Conservation (phyloP, 495 filamentous ascomycete species). For the Penicillium simplicissimum region DNA sequence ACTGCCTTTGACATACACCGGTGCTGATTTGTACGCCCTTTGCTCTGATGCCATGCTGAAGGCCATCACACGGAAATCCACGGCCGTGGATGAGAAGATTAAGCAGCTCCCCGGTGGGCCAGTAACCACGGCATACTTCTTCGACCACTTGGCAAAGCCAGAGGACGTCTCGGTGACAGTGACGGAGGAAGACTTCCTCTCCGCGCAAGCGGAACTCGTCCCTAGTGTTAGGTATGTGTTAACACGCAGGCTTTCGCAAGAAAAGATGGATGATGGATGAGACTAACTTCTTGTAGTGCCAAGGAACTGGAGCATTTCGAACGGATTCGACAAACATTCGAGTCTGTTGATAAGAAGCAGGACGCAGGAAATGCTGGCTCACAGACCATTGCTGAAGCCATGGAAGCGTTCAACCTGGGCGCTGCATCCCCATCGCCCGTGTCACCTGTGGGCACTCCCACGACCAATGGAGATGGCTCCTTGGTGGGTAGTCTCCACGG, state of each 20-base stretch:
- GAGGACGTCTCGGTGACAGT: constrained; percentile 87
- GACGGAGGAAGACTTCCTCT: constrained; percentile 80
- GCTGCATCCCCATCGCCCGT: constrained; percentile 12
- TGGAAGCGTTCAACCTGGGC: constrained; percentile 39
- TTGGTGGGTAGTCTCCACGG: constrained; percentile 23
- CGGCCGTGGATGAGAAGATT: constrained; percentile 82
- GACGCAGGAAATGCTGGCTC: constrained; percentile 30
- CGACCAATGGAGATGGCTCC: constrained; percentile 35
- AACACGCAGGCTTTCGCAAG: background rate
- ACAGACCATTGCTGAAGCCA: constrained; percentile 41
- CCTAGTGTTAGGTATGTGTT: constrained; percentile 71
- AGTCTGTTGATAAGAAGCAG: constrained; percentile 53
- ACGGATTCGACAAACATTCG: constrained; percentile 77
- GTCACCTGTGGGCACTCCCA: constrained; percentile 22
- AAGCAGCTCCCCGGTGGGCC: constrained; percentile 51
- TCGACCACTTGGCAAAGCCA: constrained; percentile 82
- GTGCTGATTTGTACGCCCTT: constrained; percentile 93
- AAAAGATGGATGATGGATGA: background rate
- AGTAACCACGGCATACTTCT: constrained; percentile 90
- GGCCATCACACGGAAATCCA: constrained; percentile 88
- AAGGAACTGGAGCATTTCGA: constrained; percentile 94
- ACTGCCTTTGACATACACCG: constrained; percentile 94
- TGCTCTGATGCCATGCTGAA: constrained; percentile 99
- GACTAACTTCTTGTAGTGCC: constrained; percentile 54
- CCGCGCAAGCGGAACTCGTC: constrained; percentile 81